Conservation (phyloP, 1,284 basidiomycete species). For the Trichosporon ovoides region DNA sequence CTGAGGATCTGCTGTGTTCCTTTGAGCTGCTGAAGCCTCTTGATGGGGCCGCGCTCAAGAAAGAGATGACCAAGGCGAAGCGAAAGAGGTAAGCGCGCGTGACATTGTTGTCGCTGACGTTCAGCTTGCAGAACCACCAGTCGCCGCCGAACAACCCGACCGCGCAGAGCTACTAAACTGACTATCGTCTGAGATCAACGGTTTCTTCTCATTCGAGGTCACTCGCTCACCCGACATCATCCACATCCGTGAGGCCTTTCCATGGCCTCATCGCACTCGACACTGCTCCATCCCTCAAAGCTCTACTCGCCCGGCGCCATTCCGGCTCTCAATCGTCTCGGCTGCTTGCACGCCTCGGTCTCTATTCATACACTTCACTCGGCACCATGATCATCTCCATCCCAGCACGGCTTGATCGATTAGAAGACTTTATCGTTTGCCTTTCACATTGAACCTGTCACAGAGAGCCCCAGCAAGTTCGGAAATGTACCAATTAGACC, state of each 20-base stretch:
- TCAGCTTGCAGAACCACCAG: conserved; percentile 49
- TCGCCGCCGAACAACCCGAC: conserved; percentile 50
- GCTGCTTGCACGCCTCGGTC: conserved; percentile 2
- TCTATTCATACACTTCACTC: conserved; percentile 1
- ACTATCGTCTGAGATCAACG: neutral
- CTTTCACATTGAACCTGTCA: neutral
- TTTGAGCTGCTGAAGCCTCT: conserved; percentile 96
- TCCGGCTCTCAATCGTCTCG: conserved; percentile 2
- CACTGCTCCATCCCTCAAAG: neutral
- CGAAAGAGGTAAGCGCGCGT: conserved; percentile 69
- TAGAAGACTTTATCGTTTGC: conserved; percentile 4
- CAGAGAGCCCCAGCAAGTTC: neutral
- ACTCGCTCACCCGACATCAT: neutral
- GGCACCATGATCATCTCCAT: neutral
- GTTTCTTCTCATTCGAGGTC: neutral
- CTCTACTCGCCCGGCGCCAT: neutral
- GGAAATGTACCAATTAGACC: conserved; percentile 10
- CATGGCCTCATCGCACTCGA: neutral
- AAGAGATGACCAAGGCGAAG: conserved; percentile 98
- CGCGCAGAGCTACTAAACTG: conserved; percentile 43
- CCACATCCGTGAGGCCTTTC: conserved; percentile 1
- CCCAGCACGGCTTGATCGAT: conserved; percentile 2
- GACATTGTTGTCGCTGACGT: neutral
- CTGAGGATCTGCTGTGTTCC: conserved; percentile 93
- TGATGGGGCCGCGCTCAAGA: conserved; percentile 89